Base-by-base conservation (phyloP, 1,284 basidiomycete species). In the Dichomitus squalens region DNA sequence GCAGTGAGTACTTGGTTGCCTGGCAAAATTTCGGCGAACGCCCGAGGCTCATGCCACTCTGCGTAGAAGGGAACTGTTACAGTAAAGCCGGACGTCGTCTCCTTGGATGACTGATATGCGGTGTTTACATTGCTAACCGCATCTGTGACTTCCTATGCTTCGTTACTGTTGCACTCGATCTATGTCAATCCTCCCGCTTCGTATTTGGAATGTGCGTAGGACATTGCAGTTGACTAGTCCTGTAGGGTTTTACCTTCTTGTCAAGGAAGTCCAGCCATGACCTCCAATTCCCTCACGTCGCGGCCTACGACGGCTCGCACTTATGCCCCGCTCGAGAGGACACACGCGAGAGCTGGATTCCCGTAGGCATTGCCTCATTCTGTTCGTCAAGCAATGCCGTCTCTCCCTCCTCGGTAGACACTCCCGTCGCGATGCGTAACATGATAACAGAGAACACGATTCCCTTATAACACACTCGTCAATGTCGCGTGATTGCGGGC, bases 371-470 rank as follows among this genome's bases (percentile, higher is more conserved):
- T 8, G 23, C 48, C 20, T 2, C 25, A 27, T 29, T 18, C 29
- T 38, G n/a, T 48, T 49, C 49, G 27, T 51, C 52, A 2, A 55
- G n/a, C 9, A 58, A 44, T 14, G 53, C 57, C 2, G 57, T 58
- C 40, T 54, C 52, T 18, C 57, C 57, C 49, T 58, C 57, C 20
- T 36, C 53, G 36, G 11, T 58, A 7, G 57, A 58, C 11, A 51
- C 18, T 1, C 57, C 57, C 2, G 57, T 54, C 29, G 57, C 57
- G 35, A 58, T 58, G 16, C 57, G 57, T n/a, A 50, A 23, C 49
- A 58, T 58, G 52, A 58, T 58, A 16, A 52, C 21, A 1, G 57
- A 54, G 38, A 58, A 58, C 2, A 58, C 57, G 38, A 58, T 58
- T n/a, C 57, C 57, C 57, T 58, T 27, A 27, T 3, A 33, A n/a